A percentile compares a stretch with the other conserved stretches of the same genome.
phyloP scores from a whole-genome alignment of 306 rosid genomes.

The Glycyrrhiza uralensis region DNA sequence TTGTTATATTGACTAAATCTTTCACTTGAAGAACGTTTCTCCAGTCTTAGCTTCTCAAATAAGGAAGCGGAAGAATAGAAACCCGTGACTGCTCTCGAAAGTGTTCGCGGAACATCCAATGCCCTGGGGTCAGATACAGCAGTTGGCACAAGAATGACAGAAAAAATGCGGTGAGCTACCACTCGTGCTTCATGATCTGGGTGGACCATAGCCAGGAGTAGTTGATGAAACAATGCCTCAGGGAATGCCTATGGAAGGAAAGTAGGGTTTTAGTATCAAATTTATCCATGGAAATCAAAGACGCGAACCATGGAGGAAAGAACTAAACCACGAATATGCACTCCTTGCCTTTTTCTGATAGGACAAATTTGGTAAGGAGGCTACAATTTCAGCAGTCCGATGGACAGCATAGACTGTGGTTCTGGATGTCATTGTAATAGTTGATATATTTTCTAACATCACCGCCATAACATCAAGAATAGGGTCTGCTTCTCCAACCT shows the following conservation, averaged over 20 bases:
- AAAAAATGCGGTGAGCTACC: conserved; percentile 82
- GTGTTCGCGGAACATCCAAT: conserved; percentile 56
- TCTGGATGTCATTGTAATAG: conserved; percentile 60
- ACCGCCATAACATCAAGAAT: conserved; percentile 85
- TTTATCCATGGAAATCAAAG: conserved; percentile 25
- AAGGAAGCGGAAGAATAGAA: conserved; percentile 94
- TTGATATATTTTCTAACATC: conserved; percentile 80
- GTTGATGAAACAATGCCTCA: conserved; percentile 91
- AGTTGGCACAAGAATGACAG: conserved; percentile 84
- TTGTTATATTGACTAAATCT: conserved; percentile 34
- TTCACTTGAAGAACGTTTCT: conserved; percentile 55
- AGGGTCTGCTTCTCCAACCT: conserved; percentile 91
- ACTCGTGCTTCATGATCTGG: conserved; percentile 88
- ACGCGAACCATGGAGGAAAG: conserved; percentile 17
- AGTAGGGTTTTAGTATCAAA: conserved; percentile 26
- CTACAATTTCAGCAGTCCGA: conserved; percentile 81
- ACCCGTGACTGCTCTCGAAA: conserved; percentile 83
- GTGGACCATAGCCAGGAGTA: conserved; percentile 86
- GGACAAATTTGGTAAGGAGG: conserved; percentile 66
- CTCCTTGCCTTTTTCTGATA: conserved; percentile 82
- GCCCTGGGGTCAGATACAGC: conserved; percentile 43
- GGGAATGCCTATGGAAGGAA: conserved; percentile 74
- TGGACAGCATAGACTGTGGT: conserved; percentile 66
- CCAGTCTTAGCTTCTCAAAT: conserved; percentile 71
- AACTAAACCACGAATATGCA: conserved; percentile 11